Base-by-base conservation (phyloP, 768 basidiomycete species). In the Rhizopogon rudus region DNA sequence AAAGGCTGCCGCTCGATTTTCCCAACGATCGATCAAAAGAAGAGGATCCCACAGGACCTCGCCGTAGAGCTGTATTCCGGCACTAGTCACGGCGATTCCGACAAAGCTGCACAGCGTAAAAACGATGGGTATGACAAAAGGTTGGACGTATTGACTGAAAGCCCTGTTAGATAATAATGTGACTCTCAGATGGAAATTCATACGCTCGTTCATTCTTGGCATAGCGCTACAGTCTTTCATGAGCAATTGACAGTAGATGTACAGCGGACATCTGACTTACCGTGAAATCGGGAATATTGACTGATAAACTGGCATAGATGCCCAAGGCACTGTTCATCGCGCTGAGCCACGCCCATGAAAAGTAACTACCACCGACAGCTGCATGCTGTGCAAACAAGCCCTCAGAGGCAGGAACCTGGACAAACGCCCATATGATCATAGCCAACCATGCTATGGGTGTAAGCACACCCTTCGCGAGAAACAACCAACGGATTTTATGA, bases 271-370 rank as follows among this genome's bases (percentile, higher is more conserved):
- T 20, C 6, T 35, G 46, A 29, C 70, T 51, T 55, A 77, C 73
- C 13, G 91, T 91, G 61, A 94, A 92, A 68, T 95, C 93, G 7
- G 91, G 87, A 54, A 92, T 91, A 63, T 92, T 92, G 57, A 89
- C 84, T 0, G 84, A 78, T 12, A 90, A 71, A 9, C 86, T 88
- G 5, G 87, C 76, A 68, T 86, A 93, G 54, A 79, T 77, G 0
- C 89, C 91, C 8, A 94, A 71, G 3, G 86, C 85, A 55, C 86
- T 86, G 65, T 92, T 94, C 57, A 96, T 64, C 0, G 85, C 83
- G 54, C 78, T 77, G 40, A 96, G 71, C 88, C 88, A 93, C 4
- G 81, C 85, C 86, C 89, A 91, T 9, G 80, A 78, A 42, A 85
- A 72, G 9, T 72, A 72, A 52, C 77, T 75, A 2, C 89, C 91